These are phyloP conservation scores for Mucor ambiguus DNA, from an alignment of 371 early-diverging fungal genomes.

Conservation along the genomic window DNA sequence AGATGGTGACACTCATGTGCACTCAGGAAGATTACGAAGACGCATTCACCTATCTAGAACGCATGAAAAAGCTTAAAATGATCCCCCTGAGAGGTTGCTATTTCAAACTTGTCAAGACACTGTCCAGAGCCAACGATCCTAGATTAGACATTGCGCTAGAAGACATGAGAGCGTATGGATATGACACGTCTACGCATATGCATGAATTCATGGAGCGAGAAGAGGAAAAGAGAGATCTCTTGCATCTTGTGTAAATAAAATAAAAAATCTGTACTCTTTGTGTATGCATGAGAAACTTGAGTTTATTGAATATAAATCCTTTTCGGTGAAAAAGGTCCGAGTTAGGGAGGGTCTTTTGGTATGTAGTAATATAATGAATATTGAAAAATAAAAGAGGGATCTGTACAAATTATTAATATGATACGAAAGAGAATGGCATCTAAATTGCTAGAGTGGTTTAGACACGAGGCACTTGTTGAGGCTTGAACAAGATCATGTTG, in stretches of 20 bases:
- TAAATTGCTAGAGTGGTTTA: background rate
- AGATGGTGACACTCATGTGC: slow-evolving; percentile 58
- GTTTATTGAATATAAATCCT: background rate
- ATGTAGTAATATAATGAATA: background rate
- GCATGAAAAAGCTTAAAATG: slow-evolving; percentile 65
- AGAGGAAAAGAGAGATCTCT: background rate
- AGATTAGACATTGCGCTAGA: slow-evolving; percentile 63
- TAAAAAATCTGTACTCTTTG: background rate
- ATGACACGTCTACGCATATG: slow-evolving; percentile 31
- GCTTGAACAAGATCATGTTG: slow-evolving; percentile 59
- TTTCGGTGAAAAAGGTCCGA: background rate
- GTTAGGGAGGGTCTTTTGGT: background rate
- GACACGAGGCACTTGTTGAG: slow-evolving; percentile 26
- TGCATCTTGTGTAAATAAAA: background rate
- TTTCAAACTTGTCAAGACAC: slow-evolving; percentile 59
- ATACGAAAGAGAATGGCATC: background rate
- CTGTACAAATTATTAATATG: background rate
- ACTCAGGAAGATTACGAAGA: slow-evolving; percentile 72
- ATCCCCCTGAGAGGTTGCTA: slow-evolving; percentile 64
- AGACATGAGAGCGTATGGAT: slow-evolving; percentile 71
- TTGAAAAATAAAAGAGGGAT: background rate
- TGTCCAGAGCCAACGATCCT: slow-evolving; percentile 64
- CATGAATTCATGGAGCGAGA: slow-evolving; percentile 14
- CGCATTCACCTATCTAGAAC: slow-evolving; percentile 75
- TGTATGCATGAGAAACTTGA: background rate